A percentile compares a stretch with the other conserved stretches of the same genome.
Conservation (phyloP, 805 yeast genomes). For the Suhomyces vadensis region DNA sequence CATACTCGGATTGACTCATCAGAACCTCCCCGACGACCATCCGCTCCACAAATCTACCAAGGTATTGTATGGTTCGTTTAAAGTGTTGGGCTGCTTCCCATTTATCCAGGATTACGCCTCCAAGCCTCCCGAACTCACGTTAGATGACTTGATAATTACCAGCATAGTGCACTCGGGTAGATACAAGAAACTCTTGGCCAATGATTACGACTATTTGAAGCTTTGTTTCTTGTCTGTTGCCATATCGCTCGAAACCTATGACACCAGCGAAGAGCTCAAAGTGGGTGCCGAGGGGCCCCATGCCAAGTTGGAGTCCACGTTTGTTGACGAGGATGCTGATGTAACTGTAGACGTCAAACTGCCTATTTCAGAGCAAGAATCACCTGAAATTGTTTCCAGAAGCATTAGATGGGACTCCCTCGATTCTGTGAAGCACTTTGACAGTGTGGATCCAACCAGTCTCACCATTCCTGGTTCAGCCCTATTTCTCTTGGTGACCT, state of each 20-base stretch:
- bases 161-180: conserved; percentile 44
- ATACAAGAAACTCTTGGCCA: conserved; percentile 33
- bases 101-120: conserved; percentile 37
- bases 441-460: conserved; percentile 41
- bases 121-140: conserved; percentile 38
- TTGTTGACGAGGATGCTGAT: neutral
- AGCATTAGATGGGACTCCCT: conserved; percentile 32
- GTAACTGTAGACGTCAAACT: neutral
- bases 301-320: neutral
- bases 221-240: conserved; percentile 50
- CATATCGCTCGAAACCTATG: neutral
- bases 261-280: neutral
- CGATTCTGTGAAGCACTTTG: conserved; percentile 43
- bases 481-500: conserved; percentile 47
- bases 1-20: conserved; percentile 15
- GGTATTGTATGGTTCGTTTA: conserved; percentile 39
- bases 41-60: neutral
- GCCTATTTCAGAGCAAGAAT: conserved; percentile 11
- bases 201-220: conserved; percentile 41
- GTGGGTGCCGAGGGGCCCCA: too few relatives aligned
- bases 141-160: conserved; percentile 30
- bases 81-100: conserved; percentile 52
- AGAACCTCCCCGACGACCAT: neutral
- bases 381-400: conserved; percentile 13
- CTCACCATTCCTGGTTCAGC: conserved; percentile 41